These are phyloP conservation scores for Verticillium zaregamsianum DNA, from an alignment of 2,329 filamentous ascomycete species.

Conservation along the genomic window DNA sequence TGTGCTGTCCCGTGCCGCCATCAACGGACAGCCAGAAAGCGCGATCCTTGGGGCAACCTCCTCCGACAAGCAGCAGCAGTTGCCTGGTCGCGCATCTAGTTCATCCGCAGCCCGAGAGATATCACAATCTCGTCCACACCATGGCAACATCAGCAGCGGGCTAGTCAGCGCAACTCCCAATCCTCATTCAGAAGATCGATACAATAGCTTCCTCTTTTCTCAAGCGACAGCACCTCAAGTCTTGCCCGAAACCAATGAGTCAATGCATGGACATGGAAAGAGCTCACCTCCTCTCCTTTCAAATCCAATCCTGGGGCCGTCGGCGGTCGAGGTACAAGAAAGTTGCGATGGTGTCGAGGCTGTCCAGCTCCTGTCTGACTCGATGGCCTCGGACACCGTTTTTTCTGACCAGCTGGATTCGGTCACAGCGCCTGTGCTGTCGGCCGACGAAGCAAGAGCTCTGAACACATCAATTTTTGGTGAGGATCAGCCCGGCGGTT, in stretches of 20 bases:
- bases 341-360: conserved; percentile 11
- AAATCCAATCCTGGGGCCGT: not conserved
- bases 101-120: not conserved
- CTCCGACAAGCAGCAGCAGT: not conserved
- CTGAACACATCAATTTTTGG: conserved; percentile 21
- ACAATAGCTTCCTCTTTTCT: conserved; percentile 1
- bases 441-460: conserved; percentile 13
- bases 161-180: not conserved
- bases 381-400: conserved; percentile 10
- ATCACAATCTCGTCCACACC: not conserved
- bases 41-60: not conserved
- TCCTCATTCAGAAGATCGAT: conserved; percentile 12
- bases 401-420: conserved; percentile 10
- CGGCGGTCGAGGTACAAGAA: conserved; percentile 9
- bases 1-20: not conserved
- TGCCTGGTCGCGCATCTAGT: not conserved
- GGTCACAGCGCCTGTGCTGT: conserved; percentile 8
- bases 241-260: not conserved
- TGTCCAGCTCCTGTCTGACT: conserved; percentile 9
- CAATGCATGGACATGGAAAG: not conserved
- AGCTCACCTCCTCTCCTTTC: not conserved
- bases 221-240: not conserved
- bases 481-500: conserved; percentile 1
- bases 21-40: not conserved
- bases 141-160: not conserved